Conservation (phyloP, 1,139 yeast species). For the Taphrina deformans region DNA sequence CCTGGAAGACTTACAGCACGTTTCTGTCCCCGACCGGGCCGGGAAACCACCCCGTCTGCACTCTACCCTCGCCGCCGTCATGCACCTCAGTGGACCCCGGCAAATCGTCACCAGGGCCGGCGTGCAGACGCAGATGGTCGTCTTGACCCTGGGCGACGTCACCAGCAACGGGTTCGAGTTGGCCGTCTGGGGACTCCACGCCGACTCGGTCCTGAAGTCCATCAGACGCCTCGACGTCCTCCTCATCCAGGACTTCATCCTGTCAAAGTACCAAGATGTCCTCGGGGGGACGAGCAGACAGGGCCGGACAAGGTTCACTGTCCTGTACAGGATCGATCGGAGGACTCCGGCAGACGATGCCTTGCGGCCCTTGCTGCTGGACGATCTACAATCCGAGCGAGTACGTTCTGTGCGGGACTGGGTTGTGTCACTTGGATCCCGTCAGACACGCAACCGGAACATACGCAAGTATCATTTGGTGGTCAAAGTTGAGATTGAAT, state of each 20-base stretch:
- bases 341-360: constrained; percentile 1
- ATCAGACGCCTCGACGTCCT: constrained; percentile 24
- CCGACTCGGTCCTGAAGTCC: not conserved
- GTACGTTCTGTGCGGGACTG: constrained; percentile 38
- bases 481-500: not conserved
- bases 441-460: constrained; percentile 10
- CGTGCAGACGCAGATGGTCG: not conserved
- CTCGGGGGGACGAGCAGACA: constrained; percentile 20
- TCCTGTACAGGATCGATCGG: constrained; percentile 18
- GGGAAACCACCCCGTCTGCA: not conserved
- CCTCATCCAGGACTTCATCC: constrained; percentile 14
- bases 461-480: not conserved
- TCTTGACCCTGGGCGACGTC: constrained; percentile 16
- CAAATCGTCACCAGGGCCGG: not conserved
- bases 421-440: constrained; percentile 40
- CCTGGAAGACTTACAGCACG: constrained; percentile 16
- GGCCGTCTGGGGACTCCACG: constrained; percentile 24
- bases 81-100: not conserved
- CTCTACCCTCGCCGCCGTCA: constrained; percentile 16
- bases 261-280: not conserved
- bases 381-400: constrained; percentile 15
- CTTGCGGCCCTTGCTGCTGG: constrained; percentile 16
- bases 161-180: constrained; percentile 24
- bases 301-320: not conserved
- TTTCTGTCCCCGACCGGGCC: not conserved